Evolutionary conservation across 1,284 basidiomycete species (phyloP).

Genomic region (Testicularia cyperi): DNA sequence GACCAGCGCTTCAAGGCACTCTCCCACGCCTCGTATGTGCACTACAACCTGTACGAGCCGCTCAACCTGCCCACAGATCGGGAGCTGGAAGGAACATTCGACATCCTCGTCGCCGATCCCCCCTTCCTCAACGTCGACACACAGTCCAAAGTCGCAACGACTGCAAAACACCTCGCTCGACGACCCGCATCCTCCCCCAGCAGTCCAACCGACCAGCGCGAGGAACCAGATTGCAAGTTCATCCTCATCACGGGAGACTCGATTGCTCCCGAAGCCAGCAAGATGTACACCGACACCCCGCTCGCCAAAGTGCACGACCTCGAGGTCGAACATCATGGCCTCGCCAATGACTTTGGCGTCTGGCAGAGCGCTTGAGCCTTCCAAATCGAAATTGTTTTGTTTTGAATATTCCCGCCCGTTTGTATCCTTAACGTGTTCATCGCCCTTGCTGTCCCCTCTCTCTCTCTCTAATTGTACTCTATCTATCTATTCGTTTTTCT

Average conservation of each 20-base stretch:
- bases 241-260: conserved; percentile 29
- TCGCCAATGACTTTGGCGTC: conserved; percentile 38
- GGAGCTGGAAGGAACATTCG: conserved; percentile 45
- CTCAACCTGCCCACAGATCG: conserved; percentile 23
- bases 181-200: too few species aligned
- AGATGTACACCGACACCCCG: conserved; percentile 21
- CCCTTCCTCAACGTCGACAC: conserved; percentile 52
- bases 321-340: conserved; percentile 26
- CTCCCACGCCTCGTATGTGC: conserved; percentile 44
- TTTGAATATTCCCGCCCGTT: too few species aligned
- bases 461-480: too few species aligned
- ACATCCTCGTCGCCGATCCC: conserved; percentile 55
- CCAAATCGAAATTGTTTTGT: too few species aligned
- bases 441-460: too few species aligned
- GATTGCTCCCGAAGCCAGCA: conserved; percentile 26
- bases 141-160: conserved; percentile 22
- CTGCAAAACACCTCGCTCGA: conserved; percentile 5
- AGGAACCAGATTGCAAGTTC: too few species aligned
- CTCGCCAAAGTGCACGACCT: conserved; percentile 21
- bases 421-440: too few species aligned
- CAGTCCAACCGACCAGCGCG: too few species aligned
- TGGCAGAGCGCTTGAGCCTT: too few species aligned
- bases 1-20: conserved; percentile 56
- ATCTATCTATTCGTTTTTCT: too few species aligned
- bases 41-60: conserved; percentile 58